Percentiles rank a stretch among this genome's conserved stretches.
phyloP scores from a whole-genome alignment of 192 early-diverging fungal genomes.

The Chytriomyces sp. region DNA sequence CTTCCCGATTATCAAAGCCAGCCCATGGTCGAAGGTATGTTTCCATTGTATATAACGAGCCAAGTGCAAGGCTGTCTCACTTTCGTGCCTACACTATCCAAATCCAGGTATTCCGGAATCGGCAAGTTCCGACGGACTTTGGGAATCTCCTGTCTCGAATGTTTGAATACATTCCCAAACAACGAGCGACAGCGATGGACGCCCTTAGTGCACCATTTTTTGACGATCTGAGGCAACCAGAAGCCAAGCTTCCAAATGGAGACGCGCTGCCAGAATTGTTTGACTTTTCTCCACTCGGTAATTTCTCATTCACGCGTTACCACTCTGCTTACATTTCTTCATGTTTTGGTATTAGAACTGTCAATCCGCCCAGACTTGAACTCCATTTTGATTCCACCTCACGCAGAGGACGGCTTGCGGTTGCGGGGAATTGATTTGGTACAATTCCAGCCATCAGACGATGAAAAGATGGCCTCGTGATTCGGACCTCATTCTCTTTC shows the following conservation, averaged over 20 bases:
- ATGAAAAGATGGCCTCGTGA: constrained; percentile 1
- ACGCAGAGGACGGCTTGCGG: constrained; percentile 65
- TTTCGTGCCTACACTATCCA: not conserved
- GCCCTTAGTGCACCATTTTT: constrained; percentile 96
- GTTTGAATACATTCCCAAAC: constrained; percentile 88
- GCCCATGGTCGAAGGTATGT: constrained; percentile 80
- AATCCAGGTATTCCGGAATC: constrained; percentile 76
- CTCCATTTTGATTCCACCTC: constrained; percentile 77
- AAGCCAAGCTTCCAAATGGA: constrained; percentile 80
- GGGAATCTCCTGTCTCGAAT: constrained; percentile 83
- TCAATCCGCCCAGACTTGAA: constrained; percentile 85
- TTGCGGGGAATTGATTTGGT: constrained; percentile 75
- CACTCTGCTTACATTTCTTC: not conserved
- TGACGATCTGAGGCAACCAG: constrained; percentile 90
- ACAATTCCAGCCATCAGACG: constrained; percentile 60
- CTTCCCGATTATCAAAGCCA: constrained; percentile 96
- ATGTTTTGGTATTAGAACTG: constrained; percentile 60
- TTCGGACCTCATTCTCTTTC: too few species aligned
- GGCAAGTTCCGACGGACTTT: constrained; percentile 78
- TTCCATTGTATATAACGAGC: not conserved
- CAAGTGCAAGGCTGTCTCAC: not conserved
- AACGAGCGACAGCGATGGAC: constrained; percentile 82
- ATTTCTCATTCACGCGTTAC: constrained; percentile 6
- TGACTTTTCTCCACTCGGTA: constrained; percentile 82
- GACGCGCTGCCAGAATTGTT: constrained; percentile 85